Evolutionary conservation across 2,329 filamentous ascomycete genomes (phyloP).

Genomic region (Dactylellina sp.): DNA sequence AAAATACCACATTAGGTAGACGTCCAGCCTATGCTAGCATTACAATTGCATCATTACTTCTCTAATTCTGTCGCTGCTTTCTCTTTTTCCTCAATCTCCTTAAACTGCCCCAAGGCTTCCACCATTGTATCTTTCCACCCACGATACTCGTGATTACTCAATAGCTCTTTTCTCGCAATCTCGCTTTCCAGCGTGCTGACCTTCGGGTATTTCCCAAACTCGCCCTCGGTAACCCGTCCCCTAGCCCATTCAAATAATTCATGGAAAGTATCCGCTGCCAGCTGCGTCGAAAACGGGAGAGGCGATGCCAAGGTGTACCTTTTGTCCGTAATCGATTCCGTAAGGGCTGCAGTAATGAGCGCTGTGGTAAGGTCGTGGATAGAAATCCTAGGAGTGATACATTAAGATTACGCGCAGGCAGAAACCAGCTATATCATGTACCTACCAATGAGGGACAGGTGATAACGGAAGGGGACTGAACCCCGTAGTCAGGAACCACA

Average conservation of each 20-base stretch:
- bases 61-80: slow-evolving; percentile 10
- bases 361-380: slow-evolving; percentile 66
- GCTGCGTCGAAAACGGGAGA: slow-evolving; percentile 66
- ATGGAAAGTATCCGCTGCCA: slow-evolving; percentile 65
- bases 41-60: background rate
- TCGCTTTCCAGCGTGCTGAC: slow-evolving; percentile 66
- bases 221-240: slow-evolving; percentile 62
- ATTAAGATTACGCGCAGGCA: background rate
- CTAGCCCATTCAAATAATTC: slow-evolving; percentile 64
- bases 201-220: slow-evolving; percentile 62
- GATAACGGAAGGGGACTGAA: slow-evolving; percentile 63
- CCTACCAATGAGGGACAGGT: slow-evolving; percentile 64
- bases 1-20: background rate
- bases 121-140: slow-evolving; percentile 63
- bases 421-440: background rate
- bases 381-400: slow-evolving; percentile 62
- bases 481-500: slow-evolving; percentile 65
- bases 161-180: slow-evolving; percentile 64
- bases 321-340: slow-evolving; percentile 63
- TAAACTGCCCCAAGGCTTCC: slow-evolving; percentile 62
- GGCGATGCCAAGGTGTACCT: slow-evolving; percentile 65
- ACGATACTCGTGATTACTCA: slow-evolving; percentile 62
- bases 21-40: too few species aligned
- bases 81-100: slow-evolving; percentile 60
- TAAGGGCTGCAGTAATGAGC: slow-evolving; percentile 65